phyloP scores from a whole-genome alignment of 805 yeast genomes.

The Soucietia sequanensis region DNA sequence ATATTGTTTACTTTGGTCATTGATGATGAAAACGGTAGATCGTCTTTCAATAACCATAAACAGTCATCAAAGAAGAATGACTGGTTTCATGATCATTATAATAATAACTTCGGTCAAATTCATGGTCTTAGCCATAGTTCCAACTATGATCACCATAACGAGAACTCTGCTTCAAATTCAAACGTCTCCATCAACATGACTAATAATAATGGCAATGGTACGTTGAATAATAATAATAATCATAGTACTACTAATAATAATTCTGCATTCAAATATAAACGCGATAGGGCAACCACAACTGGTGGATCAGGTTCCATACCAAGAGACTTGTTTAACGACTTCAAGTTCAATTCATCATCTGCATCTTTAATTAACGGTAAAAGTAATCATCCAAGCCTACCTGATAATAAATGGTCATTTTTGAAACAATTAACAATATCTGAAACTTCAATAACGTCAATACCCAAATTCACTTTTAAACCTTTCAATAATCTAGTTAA shows the following conservation, averaged over 20 bases:
- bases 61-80: slow-evolving; percentile 16
- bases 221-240: slow-evolving; percentile 8
- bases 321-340: slow-evolving; percentile 11
- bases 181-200: no score
- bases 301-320: slow-evolving; percentile 29
- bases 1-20: slow-evolving; percentile 50
- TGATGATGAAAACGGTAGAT: slow-evolving; percentile 49
- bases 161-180: no score
- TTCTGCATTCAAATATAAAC: slow-evolving; percentile 19
- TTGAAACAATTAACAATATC: slow-evolving; percentile 41
- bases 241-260: slow-evolving; percentile 13
- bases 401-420: slow-evolving; percentile 39
- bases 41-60: slow-evolving; percentile 24
- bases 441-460: slow-evolving; percentile 37
- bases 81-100: slow-evolving; percentile 7
- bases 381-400: slow-evolving; percentile 22
- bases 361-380: slow-evolving; percentile 3
- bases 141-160: slow-evolving; percentile 1
- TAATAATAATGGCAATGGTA: no score
- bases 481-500: slow-evolving; percentile 41
- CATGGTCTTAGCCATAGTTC: slow-evolving; percentile 2
- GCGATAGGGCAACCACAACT: slow-evolving; percentile 23
- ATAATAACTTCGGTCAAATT: no score
- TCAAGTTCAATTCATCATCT: not conserved
- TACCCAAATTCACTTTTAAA: slow-evolving; percentile 34